These are phyloP conservation scores for Pythium apleroticum DNA, from an alignment of 352 stramenopile species.

Conservation along the genomic window DNA sequence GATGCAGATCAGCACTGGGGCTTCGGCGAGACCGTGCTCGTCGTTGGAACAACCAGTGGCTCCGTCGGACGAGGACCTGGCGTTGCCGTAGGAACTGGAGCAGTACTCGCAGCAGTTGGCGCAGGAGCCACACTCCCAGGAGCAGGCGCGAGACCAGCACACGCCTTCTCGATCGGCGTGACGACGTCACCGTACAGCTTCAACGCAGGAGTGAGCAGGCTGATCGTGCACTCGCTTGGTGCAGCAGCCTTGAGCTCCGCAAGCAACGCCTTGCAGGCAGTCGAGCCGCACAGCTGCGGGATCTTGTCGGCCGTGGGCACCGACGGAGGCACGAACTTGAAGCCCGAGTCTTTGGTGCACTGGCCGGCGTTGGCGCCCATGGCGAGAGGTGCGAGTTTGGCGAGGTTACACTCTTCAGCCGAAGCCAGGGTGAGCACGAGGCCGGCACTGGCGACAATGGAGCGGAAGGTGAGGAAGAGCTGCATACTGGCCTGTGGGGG, in stretches of 20 bases:
- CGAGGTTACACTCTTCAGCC: conserved; percentile 4
- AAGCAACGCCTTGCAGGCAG: conserved; percentile 6
- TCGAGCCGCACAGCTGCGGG: conserved; percentile 12
- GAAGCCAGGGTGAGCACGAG: not conserved
- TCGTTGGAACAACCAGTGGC: too few relatives aligned
- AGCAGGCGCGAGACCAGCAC: not conserved
- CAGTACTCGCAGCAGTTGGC: too few relatives aligned
- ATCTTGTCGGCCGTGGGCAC: conserved; percentile 2
- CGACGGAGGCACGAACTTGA: conserved; percentile 12
- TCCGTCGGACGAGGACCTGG: too few relatives aligned
- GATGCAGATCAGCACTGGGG: too few relatives aligned
- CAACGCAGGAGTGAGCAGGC: not conserved
- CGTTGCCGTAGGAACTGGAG: too few relatives aligned
- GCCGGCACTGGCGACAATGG: not conserved
- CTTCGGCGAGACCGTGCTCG: too few relatives aligned
- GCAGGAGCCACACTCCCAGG: too few relatives aligned
- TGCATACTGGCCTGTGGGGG: not conserved
- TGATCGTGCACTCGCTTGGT: conserved; percentile 8
- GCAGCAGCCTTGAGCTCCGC: conserved; percentile 2
- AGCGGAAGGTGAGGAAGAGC: not conserved
- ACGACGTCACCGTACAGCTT: conserved; percentile 3
- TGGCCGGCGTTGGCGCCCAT: not conserved
- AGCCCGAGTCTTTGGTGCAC: conserved; percentile 12
- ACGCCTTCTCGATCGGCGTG: not conserved
- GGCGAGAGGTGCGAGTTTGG: conserved; percentile 2